Conservation (phyloP, 2,329 filamentous ascomycete genomes). For the Uncinocarpus reesii region DNA sequence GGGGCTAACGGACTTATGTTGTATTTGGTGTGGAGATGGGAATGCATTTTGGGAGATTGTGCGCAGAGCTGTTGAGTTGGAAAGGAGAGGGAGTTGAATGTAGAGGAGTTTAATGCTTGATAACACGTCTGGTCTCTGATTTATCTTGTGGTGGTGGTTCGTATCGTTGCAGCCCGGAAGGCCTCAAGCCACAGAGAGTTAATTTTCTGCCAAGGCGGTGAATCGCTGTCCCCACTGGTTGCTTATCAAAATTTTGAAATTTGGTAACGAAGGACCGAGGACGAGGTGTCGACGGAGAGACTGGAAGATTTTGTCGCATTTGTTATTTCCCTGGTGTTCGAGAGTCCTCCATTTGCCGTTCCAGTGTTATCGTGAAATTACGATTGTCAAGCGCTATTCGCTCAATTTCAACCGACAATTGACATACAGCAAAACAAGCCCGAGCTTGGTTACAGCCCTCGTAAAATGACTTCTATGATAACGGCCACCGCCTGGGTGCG, state of each 20-base stretch:
- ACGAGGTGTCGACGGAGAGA: neutral
- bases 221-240: neutral
- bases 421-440: neutral
- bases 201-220: slow-evolving; percentile 12
- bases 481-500: slow-evolving; percentile 67
- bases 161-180: neutral
- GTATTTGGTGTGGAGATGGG: slow-evolving; percentile 87
- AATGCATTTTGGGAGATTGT: slow-evolving; percentile 65
- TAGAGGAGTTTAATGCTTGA: too few relatives aligned
- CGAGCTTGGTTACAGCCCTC: neutral
- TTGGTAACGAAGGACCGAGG: slow-evolving; percentile 1
- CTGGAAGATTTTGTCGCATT: neutral
- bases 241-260: slow-evolving; percentile 13
- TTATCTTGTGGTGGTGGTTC: neutral
- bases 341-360: neutral
- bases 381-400: too few relatives aligned
- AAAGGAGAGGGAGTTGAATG: neutral
- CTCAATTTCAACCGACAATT: neutral
- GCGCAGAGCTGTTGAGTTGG: neutral
- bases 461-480: slow-evolving; percentile 52
- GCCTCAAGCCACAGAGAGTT: neutral
- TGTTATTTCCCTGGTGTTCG: neutral
- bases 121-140: too few relatives aligned
- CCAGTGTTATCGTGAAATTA: too few relatives aligned
- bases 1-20: slow-evolving; percentile 57